Evolutionary conservation across 345 rosid genomes (phyloP).

Genomic region (Pugionium dolabratum): DNA sequence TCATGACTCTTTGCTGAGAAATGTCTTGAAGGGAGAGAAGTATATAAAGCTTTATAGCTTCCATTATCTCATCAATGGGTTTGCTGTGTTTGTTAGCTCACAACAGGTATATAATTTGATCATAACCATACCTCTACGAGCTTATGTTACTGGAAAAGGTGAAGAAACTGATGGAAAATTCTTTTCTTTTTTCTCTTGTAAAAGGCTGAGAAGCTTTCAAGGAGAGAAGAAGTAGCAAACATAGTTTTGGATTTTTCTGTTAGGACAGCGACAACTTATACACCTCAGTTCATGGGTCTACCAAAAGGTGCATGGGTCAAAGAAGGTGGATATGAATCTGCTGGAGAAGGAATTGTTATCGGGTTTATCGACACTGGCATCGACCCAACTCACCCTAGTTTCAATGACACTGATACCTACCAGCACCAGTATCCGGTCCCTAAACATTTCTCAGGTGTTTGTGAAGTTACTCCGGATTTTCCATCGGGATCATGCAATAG

Average conservation of each 20-base stretch:
- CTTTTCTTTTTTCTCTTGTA: constrained; percentile 24
- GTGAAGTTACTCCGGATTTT: constrained; percentile 95
- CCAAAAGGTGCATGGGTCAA: constrained; percentile 84
- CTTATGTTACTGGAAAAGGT: neutral
- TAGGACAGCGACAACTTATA: constrained; percentile 89
- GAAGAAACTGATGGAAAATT: neutral
- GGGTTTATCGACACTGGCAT: constrained; percentile 95
- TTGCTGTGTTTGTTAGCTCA: constrained; percentile 81
- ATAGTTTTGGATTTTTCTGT: constrained; percentile 82
- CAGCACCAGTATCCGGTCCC: constrained; percentile 72
- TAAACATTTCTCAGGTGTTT: constrained; percentile 77
- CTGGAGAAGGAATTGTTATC: constrained; percentile 93
- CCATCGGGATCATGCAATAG: constrained; percentile 97
- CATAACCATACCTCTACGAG: constrained; percentile 7
- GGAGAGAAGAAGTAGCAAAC: constrained; percentile 76
- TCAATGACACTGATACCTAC: constrained; percentile 59
- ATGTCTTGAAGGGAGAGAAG: constrained; percentile 66
- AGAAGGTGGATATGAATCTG: constrained; percentile 76
- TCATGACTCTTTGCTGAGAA: constrained; percentile 80
- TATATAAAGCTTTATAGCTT: constrained; percentile 93
- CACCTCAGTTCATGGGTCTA: constrained; percentile 92
- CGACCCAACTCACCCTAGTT: constrained; percentile 91
- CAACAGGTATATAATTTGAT: constrained; percentile 57
- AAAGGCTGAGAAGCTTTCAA: constrained; percentile 72
- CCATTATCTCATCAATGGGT: constrained; percentile 91